Conservation (phyloP, 169 alveolate species). For the Cryptosporidium sp. region DNA sequence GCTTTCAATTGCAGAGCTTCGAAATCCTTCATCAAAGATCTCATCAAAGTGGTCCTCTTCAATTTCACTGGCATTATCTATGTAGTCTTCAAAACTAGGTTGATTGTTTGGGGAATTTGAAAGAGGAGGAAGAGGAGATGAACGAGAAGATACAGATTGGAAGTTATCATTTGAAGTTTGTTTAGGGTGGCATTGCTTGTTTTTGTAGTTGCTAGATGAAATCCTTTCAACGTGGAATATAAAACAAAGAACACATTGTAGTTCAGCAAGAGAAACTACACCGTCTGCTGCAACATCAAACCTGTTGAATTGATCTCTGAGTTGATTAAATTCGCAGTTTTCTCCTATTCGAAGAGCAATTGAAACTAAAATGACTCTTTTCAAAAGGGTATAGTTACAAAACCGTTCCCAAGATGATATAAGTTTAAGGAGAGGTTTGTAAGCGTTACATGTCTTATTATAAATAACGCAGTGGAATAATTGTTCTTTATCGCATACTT, state of each 20-base stretch:
- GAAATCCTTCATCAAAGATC: background rate
- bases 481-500: constrained; percentile 50
- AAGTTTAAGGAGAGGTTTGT: constrained; percentile 35
- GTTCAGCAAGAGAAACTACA: constrained; percentile 70
- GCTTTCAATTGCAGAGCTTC: background rate
- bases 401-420: constrained; percentile 53
- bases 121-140: background rate
- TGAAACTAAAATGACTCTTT: constrained; percentile 70
- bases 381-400: constrained; percentile 55
- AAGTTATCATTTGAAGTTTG: background rate
- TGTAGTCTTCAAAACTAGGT: constrained; percentile 2
- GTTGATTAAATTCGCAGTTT: constrained; percentile 13
- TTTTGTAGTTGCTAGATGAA: background rate
- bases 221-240: constrained; percentile 45
- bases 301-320: constrained; percentile 53
- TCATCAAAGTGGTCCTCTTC: constrained; percentile 34
- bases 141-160: background rate
- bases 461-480: constrained; percentile 9
- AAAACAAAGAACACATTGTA: constrained; percentile 72
- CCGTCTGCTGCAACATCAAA: constrained; percentile 74
- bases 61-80: constrained; percentile 52
- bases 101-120: background rate
- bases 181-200: constrained; percentile 2
- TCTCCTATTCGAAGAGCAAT: constrained; percentile 72
- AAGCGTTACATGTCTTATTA: constrained; percentile 18